phyloP scores from a whole-genome alignment of 2,329 filamentous ascomycete genomes.

The Orbilia quercus region DNA sequence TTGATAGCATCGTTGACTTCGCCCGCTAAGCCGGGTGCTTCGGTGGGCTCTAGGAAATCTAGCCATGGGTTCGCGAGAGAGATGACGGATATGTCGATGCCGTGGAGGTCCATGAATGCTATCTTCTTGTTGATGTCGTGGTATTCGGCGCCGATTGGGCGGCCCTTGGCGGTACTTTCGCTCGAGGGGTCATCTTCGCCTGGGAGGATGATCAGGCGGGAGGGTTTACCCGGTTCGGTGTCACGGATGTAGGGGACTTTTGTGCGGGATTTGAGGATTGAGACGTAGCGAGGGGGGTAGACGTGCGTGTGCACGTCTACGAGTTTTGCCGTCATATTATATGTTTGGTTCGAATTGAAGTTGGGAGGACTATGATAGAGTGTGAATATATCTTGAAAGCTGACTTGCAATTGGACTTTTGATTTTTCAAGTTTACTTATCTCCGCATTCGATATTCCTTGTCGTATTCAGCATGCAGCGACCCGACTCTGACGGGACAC shows the following conservation, averaged over 20 bases:
- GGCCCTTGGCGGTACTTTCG: conserved; percentile 70
- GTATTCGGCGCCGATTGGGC: conserved; percentile 85
- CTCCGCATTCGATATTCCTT: no score
- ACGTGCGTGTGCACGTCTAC: conserved; percentile 78
- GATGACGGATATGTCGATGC: conserved; percentile 83
- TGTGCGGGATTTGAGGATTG: conserved; percentile 70
- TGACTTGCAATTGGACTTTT: no score
- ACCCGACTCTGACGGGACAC: background rate
- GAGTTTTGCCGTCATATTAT: conserved; percentile 61
- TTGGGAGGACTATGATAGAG: no score
- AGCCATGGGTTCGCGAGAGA: conserved; percentile 95
- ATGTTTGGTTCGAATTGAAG: background rate
- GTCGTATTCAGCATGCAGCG: no score
- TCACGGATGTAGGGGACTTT: conserved; percentile 77
- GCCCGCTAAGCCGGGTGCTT: conserved; percentile 73
- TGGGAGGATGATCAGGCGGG: conserved; percentile 74
- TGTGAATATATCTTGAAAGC: conserved; percentile 15
- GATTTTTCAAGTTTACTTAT: no score
- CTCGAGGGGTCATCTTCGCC: conserved; percentile 69
- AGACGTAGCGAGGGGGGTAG: conserved; percentile 74
- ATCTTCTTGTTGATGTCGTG: conserved; percentile 82
- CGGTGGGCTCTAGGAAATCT: conserved; percentile 76
- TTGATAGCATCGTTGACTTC: conserved; percentile 83
- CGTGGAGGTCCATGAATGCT: conserved; percentile 85
- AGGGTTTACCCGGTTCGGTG: conserved; percentile 65